These are phyloP conservation scores for Annulohypoxylon moriforme DNA, from an alignment of 495 filamentous ascomycete species.

Conservation along the genomic window DNA sequence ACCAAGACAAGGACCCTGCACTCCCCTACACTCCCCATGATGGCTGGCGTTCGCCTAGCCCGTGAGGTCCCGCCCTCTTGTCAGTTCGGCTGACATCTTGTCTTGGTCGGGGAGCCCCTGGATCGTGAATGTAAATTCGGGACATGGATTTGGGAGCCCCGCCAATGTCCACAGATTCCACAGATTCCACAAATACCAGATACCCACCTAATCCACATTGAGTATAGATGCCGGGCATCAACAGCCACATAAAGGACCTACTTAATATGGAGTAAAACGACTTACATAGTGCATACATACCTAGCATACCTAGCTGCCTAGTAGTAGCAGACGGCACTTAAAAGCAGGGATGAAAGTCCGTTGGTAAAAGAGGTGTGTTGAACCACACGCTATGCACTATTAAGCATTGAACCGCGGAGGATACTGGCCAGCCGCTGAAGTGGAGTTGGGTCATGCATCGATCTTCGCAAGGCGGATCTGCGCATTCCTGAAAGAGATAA, in stretches of 20 bases:
- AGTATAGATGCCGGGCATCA: conserved; percentile 6
- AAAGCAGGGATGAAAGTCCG: conserved; percentile 23
- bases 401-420: neutral
- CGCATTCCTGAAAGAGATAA: conserved; percentile 43
- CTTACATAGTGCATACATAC: conserved; percentile 6
- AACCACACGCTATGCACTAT: neutral
- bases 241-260: neutral
- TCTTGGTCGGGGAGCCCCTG: conserved; percentile 36
- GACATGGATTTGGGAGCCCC: conserved; percentile 29
- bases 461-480: conserved; percentile 42
- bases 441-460: conserved; percentile 36
- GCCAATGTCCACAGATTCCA: conserved; percentile 25
- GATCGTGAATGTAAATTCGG: conserved; percentile 42
- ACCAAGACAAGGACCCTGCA: conserved; percentile 12
- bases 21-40: conserved; percentile 38
- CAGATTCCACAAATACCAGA: neutral
- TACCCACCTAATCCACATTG: conserved; percentile 22
- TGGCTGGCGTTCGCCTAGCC: conserved; percentile 33
- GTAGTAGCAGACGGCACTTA: conserved; percentile 13
- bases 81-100: conserved; percentile 40
- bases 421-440: conserved; percentile 22
- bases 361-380: conserved; percentile 1
- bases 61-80: conserved; percentile 12
- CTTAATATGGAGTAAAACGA: conserved; percentile 17
- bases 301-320: neutral